phyloP scores from a whole-genome alignment of 2,329 filamentous ascomycete genomes.

The Macrophomina pseudophaseolina region DNA sequence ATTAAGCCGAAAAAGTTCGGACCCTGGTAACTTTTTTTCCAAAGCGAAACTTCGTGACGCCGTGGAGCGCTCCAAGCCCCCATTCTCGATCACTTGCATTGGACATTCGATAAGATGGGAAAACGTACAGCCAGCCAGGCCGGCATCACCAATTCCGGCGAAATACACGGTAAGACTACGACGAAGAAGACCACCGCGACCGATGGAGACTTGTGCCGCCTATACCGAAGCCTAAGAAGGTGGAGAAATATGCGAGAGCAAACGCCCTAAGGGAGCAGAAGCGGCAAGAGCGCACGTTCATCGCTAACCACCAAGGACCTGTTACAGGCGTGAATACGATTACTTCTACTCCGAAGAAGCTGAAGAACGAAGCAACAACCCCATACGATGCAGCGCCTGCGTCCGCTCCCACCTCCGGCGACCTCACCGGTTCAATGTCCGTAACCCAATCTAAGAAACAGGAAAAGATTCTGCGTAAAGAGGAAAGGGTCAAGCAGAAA shows the following conservation, averaged over 20 bases:
- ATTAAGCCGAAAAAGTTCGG: background rate
- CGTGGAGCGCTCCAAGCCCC: background rate
- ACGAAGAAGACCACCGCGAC: background rate
- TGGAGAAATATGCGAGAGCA: background rate
- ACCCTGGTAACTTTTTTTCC: slow-evolving; percentile 9
- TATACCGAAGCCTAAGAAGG: background rate
- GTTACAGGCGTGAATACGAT: slow-evolving; percentile 4
- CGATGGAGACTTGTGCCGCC: background rate
- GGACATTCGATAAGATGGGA: background rate
- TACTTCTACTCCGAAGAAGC: slow-evolving; percentile 10
- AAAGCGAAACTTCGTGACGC: slow-evolving; percentile 4
- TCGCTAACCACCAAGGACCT: background rate
- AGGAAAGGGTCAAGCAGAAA: slow-evolving; percentile 31
- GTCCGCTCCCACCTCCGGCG: background rate
- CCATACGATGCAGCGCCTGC: background rate
- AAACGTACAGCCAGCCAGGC: slow-evolving; percentile 18
- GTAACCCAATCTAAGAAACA: slow-evolving; percentile 37
- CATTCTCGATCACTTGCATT: background rate
- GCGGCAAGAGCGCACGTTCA: background rate
- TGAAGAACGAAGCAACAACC: background rate
- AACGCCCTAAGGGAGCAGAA: background rate
- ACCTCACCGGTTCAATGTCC: background rate
- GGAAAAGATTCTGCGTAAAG: slow-evolving; percentile 40
- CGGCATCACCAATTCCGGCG: slow-evolving; percentile 5
- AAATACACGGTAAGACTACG: background rate